Conservation (phyloP, 1,284 basidiomycete genomes). For the Puccinia sorghi region DNA sequence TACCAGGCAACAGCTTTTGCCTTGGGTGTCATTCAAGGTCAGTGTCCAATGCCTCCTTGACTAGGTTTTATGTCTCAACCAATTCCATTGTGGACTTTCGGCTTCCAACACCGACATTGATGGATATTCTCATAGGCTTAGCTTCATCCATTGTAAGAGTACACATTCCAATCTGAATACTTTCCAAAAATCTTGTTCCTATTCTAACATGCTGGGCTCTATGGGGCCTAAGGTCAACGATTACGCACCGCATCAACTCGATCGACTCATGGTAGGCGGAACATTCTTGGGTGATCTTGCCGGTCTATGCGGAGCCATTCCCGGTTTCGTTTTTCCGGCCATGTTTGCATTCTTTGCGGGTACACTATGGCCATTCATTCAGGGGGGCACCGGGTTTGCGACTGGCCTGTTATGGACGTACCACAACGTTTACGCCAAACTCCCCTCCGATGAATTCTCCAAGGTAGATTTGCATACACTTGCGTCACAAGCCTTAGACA, state of each 20-base stretch:
- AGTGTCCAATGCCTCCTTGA: not conserved
- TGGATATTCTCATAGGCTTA: slow-evolving; percentile 11
- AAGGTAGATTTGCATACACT: slow-evolving; percentile 20
- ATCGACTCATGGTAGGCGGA: not conserved
- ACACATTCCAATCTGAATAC: not conserved
- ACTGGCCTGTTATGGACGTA: slow-evolving; percentile 42
- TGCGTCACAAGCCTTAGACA: not conserved
- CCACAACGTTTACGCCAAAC: slow-evolving; percentile 40
- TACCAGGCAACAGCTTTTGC: slow-evolving; percentile 44
- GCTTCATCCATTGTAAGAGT: slow-evolving; percentile 34
- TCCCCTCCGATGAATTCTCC: slow-evolving; percentile 41
- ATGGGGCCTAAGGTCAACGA: slow-evolving; percentile 27
- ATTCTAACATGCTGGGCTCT: not conserved
- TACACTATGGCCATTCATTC: slow-evolving; percentile 41
- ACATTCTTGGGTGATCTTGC: slow-evolving; percentile 43
- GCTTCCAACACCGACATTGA: not conserved
- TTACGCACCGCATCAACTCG: slow-evolving; percentile 35
- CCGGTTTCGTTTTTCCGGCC: slow-evolving; percentile 33
- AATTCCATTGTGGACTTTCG: not conserved
- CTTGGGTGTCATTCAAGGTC: slow-evolving; percentile 31
- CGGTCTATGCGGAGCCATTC: slow-evolving; percentile 43
- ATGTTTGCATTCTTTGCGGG: slow-evolving; percentile 29
- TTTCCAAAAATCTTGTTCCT: not conserved
- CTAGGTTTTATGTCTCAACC: not conserved
- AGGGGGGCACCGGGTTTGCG: slow-evolving; percentile 34